Evolutionary conservation across 73 alveolate genomes (phyloP).

Genomic region (Tetrahymena elliotti): DNA sequence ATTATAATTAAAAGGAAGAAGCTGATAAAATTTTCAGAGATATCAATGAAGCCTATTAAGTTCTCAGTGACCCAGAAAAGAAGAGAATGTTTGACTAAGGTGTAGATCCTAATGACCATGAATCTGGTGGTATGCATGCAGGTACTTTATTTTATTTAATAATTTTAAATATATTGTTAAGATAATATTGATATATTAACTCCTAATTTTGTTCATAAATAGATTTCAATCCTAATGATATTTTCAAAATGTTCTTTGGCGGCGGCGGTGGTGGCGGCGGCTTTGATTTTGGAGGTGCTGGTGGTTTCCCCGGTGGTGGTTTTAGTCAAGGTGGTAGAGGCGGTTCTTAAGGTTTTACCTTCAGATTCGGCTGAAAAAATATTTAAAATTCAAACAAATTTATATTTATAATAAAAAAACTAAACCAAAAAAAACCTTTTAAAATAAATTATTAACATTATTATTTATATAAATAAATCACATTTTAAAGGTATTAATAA

Average conservation of each 20-base stretch:
- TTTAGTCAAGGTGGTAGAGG: not conserved
- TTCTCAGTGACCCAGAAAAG: constrained; percentile 85
- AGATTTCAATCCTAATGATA: constrained; percentile 78
- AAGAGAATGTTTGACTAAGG: constrained; percentile 86
- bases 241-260: constrained; percentile 91
- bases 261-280: constrained; percentile 82
- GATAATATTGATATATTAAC: not conserved
- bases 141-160: not conserved
- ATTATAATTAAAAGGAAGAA: constrained; percentile 29
- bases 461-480: not conserved
- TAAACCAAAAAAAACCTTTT: not conserved
- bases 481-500: not conserved
- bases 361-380: not conserved
- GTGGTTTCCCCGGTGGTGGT: constrained; percentile 7
- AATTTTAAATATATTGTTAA: not conserved
- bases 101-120: constrained; percentile 84
- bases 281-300: constrained; percentile 2
- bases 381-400: not conserved
- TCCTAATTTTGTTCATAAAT: not conserved
- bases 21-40: constrained; percentile 94
- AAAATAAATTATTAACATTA: not conserved
- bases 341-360: not conserved
- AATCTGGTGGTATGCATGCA: constrained; percentile 66
- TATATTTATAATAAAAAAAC: not conserved
- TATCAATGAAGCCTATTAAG: constrained; percentile 96